A percentile compares a stretch with the other conserved stretches of the same genome.
These are phyloP conservation scores for Tritrichomonas musculus DNA, from an alignment of 208 protist species.

Conservation along the genomic window DNA sequence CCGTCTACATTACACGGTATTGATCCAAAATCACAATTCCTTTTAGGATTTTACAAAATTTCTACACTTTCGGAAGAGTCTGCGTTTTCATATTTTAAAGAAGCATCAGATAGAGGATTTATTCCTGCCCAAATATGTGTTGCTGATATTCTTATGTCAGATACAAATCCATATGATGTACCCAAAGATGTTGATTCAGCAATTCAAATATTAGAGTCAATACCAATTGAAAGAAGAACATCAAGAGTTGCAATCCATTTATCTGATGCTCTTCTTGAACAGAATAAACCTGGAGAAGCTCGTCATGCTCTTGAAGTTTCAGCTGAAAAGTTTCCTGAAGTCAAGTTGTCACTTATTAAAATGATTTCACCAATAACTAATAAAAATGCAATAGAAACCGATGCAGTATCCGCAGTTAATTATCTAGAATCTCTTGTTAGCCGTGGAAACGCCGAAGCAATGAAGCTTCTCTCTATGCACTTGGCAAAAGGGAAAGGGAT, in stretches of 20 bases:
- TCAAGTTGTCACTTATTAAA: neutral
- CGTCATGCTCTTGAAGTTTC: neutral
- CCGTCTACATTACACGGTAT: neutral
- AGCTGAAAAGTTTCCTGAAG: neutral
- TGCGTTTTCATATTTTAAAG: neutral
- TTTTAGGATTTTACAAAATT: neutral
- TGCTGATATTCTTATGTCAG: neutral
- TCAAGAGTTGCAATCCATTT: neutral
- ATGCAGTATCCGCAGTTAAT: neutral
- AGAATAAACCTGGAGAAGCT: neutral
- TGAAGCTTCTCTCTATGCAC: neutral
- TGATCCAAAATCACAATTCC: neutral
- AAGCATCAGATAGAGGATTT: neutral
- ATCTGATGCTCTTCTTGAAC: neutral
- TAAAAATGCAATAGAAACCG: neutral
- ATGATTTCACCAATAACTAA: neutral
- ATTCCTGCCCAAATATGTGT: neutral
- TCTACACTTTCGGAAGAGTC: neutral
- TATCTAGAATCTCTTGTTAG: neutral
- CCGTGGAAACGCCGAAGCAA: neutral
- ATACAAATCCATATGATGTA: neutral
- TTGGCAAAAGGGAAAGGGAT: neutral
- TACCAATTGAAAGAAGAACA: neutral
- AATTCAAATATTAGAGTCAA: neutral
- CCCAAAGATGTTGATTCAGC: neutral